A percentile compares a stretch with the other conserved stretches of the same genome.
Evolutionary conservation across 148 eudicot species (phyloP).

Genomic region (Vaccinium macrocarpon): DNA sequence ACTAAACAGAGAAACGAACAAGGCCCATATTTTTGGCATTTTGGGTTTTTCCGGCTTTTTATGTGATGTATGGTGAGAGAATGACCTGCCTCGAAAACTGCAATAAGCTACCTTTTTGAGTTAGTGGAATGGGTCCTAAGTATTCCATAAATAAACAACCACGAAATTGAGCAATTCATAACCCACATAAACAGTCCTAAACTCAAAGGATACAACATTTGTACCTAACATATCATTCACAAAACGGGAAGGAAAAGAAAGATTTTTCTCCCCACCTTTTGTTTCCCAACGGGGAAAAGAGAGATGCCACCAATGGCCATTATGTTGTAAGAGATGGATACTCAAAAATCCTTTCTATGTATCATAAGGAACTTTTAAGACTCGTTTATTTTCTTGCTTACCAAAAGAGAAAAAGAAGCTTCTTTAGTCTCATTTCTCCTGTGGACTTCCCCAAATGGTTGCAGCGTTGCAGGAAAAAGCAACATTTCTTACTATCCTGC

Average conservation of each 20-base stretch:
- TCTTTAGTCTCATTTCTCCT: background rate
- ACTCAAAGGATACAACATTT: background rate
- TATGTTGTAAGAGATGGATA: background rate
- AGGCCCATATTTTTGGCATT: background rate
- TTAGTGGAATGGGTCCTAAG: too few species aligned
- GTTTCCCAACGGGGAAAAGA: background rate
- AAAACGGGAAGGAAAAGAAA: background rate
- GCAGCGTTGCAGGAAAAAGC: background rate
- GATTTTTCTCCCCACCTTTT: background rate
- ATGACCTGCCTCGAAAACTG: too few species aligned
- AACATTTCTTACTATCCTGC: background rate
- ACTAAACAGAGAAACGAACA: too few species aligned
- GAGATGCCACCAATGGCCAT: background rate
- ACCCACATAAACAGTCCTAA: background rate
- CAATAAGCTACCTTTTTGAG: too few species aligned
- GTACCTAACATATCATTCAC: background rate
- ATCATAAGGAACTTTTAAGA: background rate
- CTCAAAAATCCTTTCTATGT: background rate
- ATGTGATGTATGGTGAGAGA: too few species aligned
- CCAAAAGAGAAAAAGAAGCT: background rate
- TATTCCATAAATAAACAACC: background rate
- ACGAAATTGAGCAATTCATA: background rate
- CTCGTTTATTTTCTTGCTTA: background rate
- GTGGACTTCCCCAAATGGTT: background rate
- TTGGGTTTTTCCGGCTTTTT: too few species aligned